Conservation (phyloP, 176 grass and related monocot genomes). For the Oryza glumipatula region DNA sequence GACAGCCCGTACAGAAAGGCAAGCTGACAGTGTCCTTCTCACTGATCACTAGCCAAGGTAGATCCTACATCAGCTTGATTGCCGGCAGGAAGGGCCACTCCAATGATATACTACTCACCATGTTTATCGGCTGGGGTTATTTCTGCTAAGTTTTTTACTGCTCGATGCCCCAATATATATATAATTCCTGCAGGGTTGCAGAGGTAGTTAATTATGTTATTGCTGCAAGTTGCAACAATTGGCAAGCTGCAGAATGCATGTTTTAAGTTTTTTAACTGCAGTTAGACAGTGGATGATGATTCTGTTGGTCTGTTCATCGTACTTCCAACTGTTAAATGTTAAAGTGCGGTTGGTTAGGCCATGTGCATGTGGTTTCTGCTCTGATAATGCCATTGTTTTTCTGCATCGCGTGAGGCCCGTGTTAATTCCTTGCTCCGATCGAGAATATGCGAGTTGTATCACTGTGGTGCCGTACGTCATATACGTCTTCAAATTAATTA, state of each 20-base stretch:
- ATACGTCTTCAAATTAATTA: too few relatives aligned
- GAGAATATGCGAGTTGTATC: neutral
- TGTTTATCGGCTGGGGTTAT: neutral
- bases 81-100: neutral
- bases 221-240: constrained; percentile 13
- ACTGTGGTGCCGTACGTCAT: too few relatives aligned
- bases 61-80: neutral
- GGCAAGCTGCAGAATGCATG: constrained; percentile 10
- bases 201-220: neutral
- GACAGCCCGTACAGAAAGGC: constrained; percentile 20
- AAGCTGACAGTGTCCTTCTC: neutral
- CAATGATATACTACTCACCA: neutral
- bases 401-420: neutral
- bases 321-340: constrained; percentile 38
- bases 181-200: neutral
- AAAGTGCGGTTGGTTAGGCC: neutral
- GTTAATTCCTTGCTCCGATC: neutral
- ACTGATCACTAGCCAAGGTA: neutral
- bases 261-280: neutral
- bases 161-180: constrained; percentile 20
- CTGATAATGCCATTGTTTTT: constrained; percentile 30
- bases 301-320: constrained; percentile 44
- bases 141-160: neutral
- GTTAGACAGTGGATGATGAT: constrained; percentile 4
- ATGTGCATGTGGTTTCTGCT: constrained; percentile 19